Percentiles rank a stretch among this genome's conserved stretches.
Evolutionary conservation across 768 basidiomycete species (phyloP).

Genomic region (Daedaleopsis sinensis): DNA sequence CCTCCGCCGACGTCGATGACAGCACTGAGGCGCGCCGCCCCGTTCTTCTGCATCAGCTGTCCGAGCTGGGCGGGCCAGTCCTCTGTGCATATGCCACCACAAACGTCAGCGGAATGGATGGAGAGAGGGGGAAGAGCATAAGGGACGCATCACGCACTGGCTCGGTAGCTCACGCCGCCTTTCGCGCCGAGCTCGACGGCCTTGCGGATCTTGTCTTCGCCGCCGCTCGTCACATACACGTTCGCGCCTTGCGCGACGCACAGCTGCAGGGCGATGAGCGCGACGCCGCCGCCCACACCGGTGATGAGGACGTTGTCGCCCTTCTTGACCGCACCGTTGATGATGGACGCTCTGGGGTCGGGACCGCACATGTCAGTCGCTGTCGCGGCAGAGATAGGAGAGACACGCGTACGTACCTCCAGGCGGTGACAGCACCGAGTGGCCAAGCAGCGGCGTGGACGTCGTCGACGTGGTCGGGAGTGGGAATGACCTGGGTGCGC

Average conservation of each 20-base stretch:
- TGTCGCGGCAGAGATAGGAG: too few relatives aligned
- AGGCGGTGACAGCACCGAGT: slow-evolving; percentile 77
- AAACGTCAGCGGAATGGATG: neutral
- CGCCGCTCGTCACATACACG: slow-evolving; percentile 84
- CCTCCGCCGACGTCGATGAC: slow-evolving; percentile 54
- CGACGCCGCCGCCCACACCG: slow-evolving; percentile 85
- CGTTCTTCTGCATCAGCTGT: slow-evolving; percentile 32
- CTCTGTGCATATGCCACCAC: slow-evolving; percentile 11
- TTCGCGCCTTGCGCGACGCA: slow-evolving; percentile 74
- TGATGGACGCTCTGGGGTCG: slow-evolving; percentile 55
- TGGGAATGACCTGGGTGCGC: slow-evolving; percentile 63
- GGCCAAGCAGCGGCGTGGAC: slow-evolving; percentile 79
- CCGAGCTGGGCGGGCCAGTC: slow-evolving; percentile 41
- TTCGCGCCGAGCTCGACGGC: slow-evolving; percentile 71
- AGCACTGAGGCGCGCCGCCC: slow-evolving; percentile 33
- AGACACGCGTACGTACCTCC: slow-evolving; percentile 54
- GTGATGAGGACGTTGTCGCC: slow-evolving; percentile 81
- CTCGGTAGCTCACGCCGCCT: slow-evolving; percentile 77
- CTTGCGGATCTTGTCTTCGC: slow-evolving; percentile 64
- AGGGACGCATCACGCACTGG: slow-evolving; percentile 41
- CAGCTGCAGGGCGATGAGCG: slow-evolving; percentile 73
- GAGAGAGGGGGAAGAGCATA: neutral
- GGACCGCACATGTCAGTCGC: too few relatives aligned
- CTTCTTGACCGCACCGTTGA: slow-evolving; percentile 62
- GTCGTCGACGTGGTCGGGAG: slow-evolving; percentile 70